Percentiles rank a stretch among this genome's conserved stretches.
These are phyloP conservation scores for Penicillium bovifimosum DNA, from an alignment of 495 filamentous ascomycete genomes.

Conservation along the genomic window DNA sequence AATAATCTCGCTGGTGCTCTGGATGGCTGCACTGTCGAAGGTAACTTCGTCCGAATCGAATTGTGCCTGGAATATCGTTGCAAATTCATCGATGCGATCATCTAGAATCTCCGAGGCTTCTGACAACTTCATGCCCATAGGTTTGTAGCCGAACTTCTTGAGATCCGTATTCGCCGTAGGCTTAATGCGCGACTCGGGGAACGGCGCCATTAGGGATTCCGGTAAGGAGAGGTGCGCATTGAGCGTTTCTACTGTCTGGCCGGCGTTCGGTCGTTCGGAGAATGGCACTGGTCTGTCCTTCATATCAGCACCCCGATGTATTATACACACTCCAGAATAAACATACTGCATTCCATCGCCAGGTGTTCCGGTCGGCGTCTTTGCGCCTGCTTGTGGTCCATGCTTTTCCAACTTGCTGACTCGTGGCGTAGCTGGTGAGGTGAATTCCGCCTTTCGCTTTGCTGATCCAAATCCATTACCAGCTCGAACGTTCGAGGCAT, in stretches of 20 bases:
- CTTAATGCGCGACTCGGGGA: slow-evolving; percentile 69
- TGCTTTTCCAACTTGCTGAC: slow-evolving; percentile 38
- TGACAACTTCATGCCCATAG: slow-evolving; percentile 87
- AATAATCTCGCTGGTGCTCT: slow-evolving; percentile 79
- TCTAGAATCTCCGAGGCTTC: slow-evolving; percentile 90
- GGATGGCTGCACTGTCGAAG: slow-evolving; percentile 80
- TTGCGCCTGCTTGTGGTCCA: slow-evolving; percentile 29
- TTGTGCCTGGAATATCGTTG: slow-evolving; percentile 61
- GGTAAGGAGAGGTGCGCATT: slow-evolving; percentile 66
- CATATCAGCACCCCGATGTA: slow-evolving; percentile 14
- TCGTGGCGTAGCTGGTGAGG: slow-evolving; percentile 52
- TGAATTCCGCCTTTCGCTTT: slow-evolving; percentile 59
- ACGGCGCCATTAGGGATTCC: slow-evolving; percentile 68
- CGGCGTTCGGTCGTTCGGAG: slow-evolving; percentile 65
- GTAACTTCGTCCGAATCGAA: slow-evolving; percentile 71
- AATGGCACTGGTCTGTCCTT: slow-evolving; percentile 52
- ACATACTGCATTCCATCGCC: slow-evolving; percentile 31
- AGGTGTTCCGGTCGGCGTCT: slow-evolving; percentile 23
- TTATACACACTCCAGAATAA: neutral
- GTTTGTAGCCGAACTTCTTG: slow-evolving; percentile 85
- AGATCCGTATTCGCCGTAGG: slow-evolving; percentile 76
- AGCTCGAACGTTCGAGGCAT: slow-evolving; percentile 52
- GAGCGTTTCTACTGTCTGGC: slow-evolving; percentile 72
- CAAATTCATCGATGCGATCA: slow-evolving; percentile 89
- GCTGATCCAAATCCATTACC: slow-evolving; percentile 45